Evolutionary conservation across 2,329 filamentous ascomycete genomes (phyloP).

Genomic region (Malbranchea zuffiana): DNA sequence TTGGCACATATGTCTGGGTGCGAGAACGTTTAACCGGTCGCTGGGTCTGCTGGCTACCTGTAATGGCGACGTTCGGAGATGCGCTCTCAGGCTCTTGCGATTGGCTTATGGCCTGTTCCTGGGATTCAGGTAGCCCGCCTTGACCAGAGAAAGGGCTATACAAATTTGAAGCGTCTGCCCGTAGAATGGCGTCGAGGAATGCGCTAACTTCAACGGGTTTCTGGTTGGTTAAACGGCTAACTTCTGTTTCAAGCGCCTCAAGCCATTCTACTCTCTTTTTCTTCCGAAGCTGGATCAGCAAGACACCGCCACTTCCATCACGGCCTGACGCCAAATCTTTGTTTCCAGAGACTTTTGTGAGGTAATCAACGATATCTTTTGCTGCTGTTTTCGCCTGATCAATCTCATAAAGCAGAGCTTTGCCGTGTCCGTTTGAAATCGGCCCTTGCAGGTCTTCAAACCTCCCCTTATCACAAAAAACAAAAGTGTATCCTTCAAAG

Average conservation of each 20-base stretch:
- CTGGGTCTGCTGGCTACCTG: conserved; percentile 15
- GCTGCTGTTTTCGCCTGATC: conserved; percentile 53
- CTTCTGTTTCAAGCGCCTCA: conserved; percentile 53
- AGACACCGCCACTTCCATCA: conserved; percentile 55
- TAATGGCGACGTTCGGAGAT: background rate
- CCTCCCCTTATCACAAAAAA: conserved; percentile 70
- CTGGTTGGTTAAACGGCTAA: conserved; percentile 65
- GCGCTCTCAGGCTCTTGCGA: background rate
- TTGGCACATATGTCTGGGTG: conserved; percentile 26
- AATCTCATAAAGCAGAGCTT: conserved; percentile 59
- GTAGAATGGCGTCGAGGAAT: conserved; percentile 79
- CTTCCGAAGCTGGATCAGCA: conserved; percentile 63
- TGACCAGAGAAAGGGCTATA: conserved; percentile 48
- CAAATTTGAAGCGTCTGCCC: conserved; percentile 62
- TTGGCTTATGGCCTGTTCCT: conserved; percentile 2
- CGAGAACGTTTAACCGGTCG: conserved; percentile 18
- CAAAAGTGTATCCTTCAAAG: conserved; percentile 78
- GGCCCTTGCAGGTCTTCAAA: conserved; percentile 63
- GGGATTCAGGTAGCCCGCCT: background rate
- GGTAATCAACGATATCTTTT: conserved; percentile 66
- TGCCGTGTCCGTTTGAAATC: conserved; percentile 71
- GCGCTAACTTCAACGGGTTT: conserved; percentile 80
- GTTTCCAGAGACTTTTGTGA: conserved; percentile 62
- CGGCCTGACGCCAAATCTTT: conserved; percentile 57
- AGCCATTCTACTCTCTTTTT: conserved; percentile 56